Base-by-base conservation (phyloP, 2,329 filamentous ascomycete genomes). In the Grosmannia clavigera region DNA sequence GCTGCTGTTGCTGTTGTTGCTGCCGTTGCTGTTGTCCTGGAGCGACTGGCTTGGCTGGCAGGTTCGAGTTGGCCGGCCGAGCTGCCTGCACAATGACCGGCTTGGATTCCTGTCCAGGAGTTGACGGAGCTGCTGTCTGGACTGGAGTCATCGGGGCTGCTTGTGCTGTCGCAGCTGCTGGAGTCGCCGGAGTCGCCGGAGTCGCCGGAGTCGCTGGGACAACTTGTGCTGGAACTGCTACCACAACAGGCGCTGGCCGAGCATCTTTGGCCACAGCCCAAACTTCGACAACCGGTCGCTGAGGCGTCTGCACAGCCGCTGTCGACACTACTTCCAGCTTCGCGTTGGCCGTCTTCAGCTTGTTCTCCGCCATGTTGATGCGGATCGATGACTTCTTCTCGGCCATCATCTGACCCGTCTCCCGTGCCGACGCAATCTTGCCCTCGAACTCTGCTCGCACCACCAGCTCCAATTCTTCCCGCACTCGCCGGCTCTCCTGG, bases 241-340 rank as follows among this genome's bases (percentile, higher is more conserved):
- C 2, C 3, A 57, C 35, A 5, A 63, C 64, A 25, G 70, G 68
- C 14, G 68, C 66, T 10, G 81, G 76, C 69, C 83, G 87, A 12
- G 83, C 81, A 58, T 74, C 77, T 72, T 92, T 92, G 0, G 87
- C 91, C 59, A 88, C 75, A 64, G 87, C 84, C 88, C 90, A 96
- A 0, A 96, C 92, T 71, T 96, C 91, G 11, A 77, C 82, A 4
- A 97, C 90, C 0, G 91, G 83, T 69, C 84, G 85, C 67, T 92
- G 80, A 0, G 92, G 92, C 0, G 92, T 96, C 55, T 95, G 87
- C n/a, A 79, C 80, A 0, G 87, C 90, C 14, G 92, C 92, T 55
- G 84, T 88, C 68, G 91, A 82, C 3, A 97, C 88, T 1, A 94
- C 83, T 1, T 82, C 81, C 38, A 95, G 74, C 74, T 94, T 95